Conservation (phyloP, 768 basidiomycete species). For the Rossbeevera mucosa region DNA sequence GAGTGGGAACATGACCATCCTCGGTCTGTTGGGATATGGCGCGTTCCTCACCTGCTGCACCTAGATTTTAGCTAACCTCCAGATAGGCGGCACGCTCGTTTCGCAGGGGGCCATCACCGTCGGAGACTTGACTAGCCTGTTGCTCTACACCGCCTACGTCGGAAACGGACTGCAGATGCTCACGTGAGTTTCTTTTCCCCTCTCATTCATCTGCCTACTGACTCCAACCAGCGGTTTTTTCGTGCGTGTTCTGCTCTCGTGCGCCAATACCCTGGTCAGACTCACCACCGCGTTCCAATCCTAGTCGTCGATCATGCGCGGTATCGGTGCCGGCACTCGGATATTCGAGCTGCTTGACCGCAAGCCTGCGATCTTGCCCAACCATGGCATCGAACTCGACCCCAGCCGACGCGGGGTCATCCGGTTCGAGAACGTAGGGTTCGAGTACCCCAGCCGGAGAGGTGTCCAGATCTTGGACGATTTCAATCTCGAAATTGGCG, state of each 20-base stretch:
- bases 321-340: slow-evolving; percentile 86
- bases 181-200: slow-evolving; percentile 45
- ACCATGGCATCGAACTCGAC: slow-evolving; percentile 54
- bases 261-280: background rate
- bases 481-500: slow-evolving; percentile 72
- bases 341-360: slow-evolving; percentile 94
- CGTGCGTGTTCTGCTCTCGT: slow-evolving; percentile 23
- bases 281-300: background rate
- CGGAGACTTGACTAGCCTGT: slow-evolving; percentile 83
- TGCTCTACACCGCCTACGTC: slow-evolving; percentile 90
- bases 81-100: slow-evolving; percentile 82
- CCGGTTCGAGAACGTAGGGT: slow-evolving; percentile 77
- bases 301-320: slow-evolving; percentile 93
- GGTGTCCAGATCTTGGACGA: slow-evolving; percentile 79
- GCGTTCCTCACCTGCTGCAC: slow-evolving; percentile 14
- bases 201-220: slow-evolving; percentile 1
- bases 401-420: slow-evolving; percentile 60
- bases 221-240: slow-evolving; percentile 33
- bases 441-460: slow-evolving; percentile 85
- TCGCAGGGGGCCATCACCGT: slow-evolving; percentile 84
- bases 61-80: background rate
- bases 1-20: slow-evolving; percentile 89
- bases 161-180: slow-evolving; percentile 76
- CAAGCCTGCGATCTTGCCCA: slow-evolving; percentile 64
- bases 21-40: slow-evolving; percentile 91